Conservation (phyloP, 2,329 filamentous ascomycete genomes). For the Arachnomyces sp. region DNA sequence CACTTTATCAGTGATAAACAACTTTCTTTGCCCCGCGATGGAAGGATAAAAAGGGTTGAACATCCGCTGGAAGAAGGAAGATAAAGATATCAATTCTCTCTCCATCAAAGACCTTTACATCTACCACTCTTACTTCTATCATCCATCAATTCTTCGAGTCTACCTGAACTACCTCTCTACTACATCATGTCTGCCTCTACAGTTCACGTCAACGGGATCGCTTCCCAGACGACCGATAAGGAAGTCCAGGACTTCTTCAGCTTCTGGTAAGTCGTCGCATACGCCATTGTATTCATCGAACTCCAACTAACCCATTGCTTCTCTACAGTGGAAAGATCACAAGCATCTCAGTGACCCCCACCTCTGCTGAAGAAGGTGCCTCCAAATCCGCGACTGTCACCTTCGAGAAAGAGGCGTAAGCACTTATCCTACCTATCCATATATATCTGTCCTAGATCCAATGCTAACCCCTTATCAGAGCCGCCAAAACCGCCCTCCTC, state of each 20-base stretch:
- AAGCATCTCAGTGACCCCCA: constrained; percentile 64
- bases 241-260: constrained; percentile 96
- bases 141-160: not conserved
- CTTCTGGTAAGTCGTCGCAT: constrained; percentile 62
- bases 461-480: constrained; percentile 32
- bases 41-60: constrained; percentile 2
- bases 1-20: constrained; percentile 10
- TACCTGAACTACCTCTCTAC: not conserved
- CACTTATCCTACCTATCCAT: constrained; percentile 1
- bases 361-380: constrained; percentile 46
- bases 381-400: constrained; percentile 81
- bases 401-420: constrained; percentile 84
- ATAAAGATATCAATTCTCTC: not conserved
- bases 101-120: not conserved
- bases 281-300: not conserved
- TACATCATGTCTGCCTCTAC: constrained; percentile 53
- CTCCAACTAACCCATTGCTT: constrained; percentile 13
- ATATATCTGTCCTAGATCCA: not conserved
- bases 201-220: constrained; percentile 86
- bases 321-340: constrained; percentile 75
- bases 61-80: not conserved
- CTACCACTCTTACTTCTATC: constrained; percentile 2
- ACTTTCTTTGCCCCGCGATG: constrained; percentile 5
- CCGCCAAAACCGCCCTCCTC: constrained; percentile 91
- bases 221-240: constrained; percentile 70